Percentiles rank a stretch among this genome's conserved stretches.
These are phyloP conservation scores for Aspergillus nidulans DNA, from an alignment of 495 filamentous ascomycete genomes.

Conservation along the genomic window DNA sequence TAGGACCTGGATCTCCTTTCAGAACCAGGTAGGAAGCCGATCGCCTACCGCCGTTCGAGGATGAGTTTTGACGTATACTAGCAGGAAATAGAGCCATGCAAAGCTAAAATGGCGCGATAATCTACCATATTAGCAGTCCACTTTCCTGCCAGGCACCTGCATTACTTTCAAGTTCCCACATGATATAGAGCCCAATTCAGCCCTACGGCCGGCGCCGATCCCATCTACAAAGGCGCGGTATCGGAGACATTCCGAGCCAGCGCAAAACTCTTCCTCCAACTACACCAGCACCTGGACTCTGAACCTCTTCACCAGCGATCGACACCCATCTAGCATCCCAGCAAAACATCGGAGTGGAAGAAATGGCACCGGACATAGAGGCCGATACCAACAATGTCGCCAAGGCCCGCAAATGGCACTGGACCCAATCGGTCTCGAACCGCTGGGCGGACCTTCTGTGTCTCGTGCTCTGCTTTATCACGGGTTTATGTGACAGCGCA, in stretches of 20 bases:
- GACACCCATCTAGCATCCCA: slow-evolving; percentile 9
- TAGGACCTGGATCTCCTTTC: too few species aligned
- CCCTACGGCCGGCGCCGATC: slow-evolving; percentile 1
- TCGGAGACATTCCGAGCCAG: slow-evolving; percentile 2
- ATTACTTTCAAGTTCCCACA: neutral
- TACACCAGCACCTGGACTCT: neutral
- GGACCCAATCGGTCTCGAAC: slow-evolving; percentile 36
- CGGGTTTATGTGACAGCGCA: slow-evolving; percentile 57
- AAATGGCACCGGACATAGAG: neutral
- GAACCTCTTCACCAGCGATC: neutral
- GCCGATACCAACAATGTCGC: slow-evolving; percentile 6
- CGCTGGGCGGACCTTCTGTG: slow-evolving; percentile 49
- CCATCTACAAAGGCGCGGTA: neutral
- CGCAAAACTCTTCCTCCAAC: neutral
- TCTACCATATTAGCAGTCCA: neutral
- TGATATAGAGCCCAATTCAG: neutral
- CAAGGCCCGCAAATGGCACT: slow-evolving; percentile 12
- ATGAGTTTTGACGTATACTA: too few species aligned
- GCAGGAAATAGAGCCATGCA: neutral
- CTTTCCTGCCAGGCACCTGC: slow-evolving; percentile 1
- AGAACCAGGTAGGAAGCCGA: too few species aligned
- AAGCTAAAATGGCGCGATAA: neutral
- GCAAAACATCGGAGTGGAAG: neutral
- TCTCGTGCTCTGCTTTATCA: slow-evolving; percentile 52
- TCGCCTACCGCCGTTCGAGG: too few species aligned